A percentile compares a stretch with the other conserved stretches of the same genome.
Evolutionary conservation across 2,329 filamentous ascomycete genomes (phyloP).

Genomic region (Colletotrichum lentis): DNA sequence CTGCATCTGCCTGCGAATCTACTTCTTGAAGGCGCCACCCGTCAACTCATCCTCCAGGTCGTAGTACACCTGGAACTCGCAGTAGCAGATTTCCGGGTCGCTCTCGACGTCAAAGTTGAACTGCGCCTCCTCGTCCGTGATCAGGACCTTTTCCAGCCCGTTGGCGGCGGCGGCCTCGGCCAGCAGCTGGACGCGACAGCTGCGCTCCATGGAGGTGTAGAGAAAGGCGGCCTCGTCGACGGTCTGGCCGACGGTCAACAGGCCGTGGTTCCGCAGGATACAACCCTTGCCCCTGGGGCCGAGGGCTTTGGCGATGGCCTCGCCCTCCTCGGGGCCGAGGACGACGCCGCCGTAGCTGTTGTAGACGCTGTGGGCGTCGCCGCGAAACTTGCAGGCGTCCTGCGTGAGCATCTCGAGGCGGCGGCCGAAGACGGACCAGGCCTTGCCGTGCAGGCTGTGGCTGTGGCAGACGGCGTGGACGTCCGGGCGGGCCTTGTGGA

Average conservation of each 20-base stretch:
- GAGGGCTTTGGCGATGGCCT: constrained; percentile 68
- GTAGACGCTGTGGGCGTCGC: constrained; percentile 69
- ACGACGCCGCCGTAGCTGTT: constrained; percentile 60
- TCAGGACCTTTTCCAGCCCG: constrained; percentile 48
- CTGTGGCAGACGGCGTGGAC: constrained; percentile 74
- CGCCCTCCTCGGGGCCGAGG: constrained; percentile 69
- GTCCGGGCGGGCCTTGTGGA: constrained; percentile 71
- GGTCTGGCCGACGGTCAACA: constrained; percentile 73
- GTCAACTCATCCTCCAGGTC: constrained; percentile 37
- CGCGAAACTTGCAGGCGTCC: constrained; percentile 70
- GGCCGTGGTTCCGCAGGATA: constrained; percentile 74
- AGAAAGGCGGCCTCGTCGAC: constrained; percentile 78
- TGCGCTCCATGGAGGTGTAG: constrained; percentile 72
- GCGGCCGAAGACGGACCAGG: constrained; percentile 70
- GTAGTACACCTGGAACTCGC: constrained; percentile 40
- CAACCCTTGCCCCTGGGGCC: constrained; percentile 65
- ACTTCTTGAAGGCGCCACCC: constrained; percentile 34
- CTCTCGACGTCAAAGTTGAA: constrained; percentile 43
- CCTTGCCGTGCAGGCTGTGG: constrained; percentile 70
- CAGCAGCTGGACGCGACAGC: constrained; percentile 71
- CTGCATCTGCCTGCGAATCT: neutral
- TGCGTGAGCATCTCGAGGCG: constrained; percentile 74
- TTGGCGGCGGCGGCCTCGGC: constrained; percentile 59
- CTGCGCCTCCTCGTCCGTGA: constrained; percentile 54
- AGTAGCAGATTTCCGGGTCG: constrained; percentile 39